Evolutionary conservation across 805 yeast species (phyloP).

Genomic region (Candida chilensis): DNA sequence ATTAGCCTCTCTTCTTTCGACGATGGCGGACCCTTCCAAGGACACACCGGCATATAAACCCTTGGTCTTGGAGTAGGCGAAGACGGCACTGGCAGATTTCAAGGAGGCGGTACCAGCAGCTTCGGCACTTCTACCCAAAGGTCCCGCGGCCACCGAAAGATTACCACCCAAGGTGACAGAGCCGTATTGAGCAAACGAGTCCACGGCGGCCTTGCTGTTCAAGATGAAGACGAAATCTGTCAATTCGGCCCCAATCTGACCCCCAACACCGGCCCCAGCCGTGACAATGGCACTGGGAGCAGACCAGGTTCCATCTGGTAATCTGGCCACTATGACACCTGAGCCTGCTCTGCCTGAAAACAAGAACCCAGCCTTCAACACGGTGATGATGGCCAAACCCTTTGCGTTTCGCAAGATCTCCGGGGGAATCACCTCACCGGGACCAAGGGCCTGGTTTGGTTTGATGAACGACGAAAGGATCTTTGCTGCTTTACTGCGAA

Average conservation of each 20-base stretch:
- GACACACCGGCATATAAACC: constrained; percentile 98
- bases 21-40: constrained; percentile 88
- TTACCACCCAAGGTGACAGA: constrained; percentile 94
- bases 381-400: constrained; percentile 88
- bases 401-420: constrained; percentile 79
- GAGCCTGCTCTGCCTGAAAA: constrained; percentile 98
- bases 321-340: constrained; percentile 87
- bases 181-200: constrained; percentile 88
- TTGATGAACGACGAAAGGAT: constrained; percentile 83
- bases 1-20: constrained; percentile 97
- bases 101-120: constrained; percentile 93
- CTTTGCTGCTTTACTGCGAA: constrained; percentile 79
- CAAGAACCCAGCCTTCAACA: constrained; percentile 92
- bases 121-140: constrained; percentile 94
- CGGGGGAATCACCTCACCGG: constrained; percentile 86
- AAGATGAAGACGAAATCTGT: constrained; percentile 94
- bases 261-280: constrained; percentile 99
- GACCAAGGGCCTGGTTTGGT: constrained; percentile 89
- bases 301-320: constrained; percentile 95
- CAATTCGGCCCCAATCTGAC: constrained; percentile 92
- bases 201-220: constrained; percentile 82
- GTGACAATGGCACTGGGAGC: constrained; percentile 94
- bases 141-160: constrained; percentile 94
- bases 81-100: constrained; percentile 81
- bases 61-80: constrained; percentile 90